A percentile compares a stretch with the other conserved stretches of the same genome.
Evolutionary conservation across 164 flowering plant species (phyloP).

Genomic region (Magnolia sinica): DNA sequence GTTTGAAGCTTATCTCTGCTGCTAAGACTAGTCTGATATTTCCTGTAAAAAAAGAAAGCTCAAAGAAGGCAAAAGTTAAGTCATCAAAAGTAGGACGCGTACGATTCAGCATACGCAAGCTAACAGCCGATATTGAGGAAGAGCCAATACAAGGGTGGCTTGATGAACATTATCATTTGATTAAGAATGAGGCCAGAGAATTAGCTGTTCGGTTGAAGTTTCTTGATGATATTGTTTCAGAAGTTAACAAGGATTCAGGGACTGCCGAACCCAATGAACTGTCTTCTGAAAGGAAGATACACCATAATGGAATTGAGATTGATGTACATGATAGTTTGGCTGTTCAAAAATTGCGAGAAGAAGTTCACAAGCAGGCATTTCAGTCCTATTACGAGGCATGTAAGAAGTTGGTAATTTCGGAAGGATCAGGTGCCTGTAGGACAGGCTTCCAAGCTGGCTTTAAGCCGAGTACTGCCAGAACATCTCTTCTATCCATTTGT

Average conservation of each 20-base stretch:
- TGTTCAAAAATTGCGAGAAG: constrained; percentile 55
- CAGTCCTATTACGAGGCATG: constrained; percentile 85
- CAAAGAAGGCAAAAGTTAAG: constrained; percentile 56
- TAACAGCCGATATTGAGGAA: constrained; percentile 91
- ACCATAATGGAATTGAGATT: constrained; percentile 59
- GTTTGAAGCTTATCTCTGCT: constrained; percentile 68
- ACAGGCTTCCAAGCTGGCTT: constrained; percentile 93
- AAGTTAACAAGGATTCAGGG: constrained; percentile 32
- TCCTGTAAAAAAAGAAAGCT: constrained; percentile 60
- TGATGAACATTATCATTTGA: constrained; percentile 85
- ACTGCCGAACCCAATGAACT: constrained; percentile 49
- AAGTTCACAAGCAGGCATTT: constrained; percentile 72
- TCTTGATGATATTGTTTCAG: constrained; percentile 63
- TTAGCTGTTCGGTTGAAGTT: constrained; percentile 81
- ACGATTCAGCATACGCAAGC: constrained; percentile 72
- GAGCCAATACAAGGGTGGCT: constrained; percentile 99
- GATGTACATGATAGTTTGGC: constrained; percentile 63
- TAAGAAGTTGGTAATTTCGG: constrained; percentile 50
- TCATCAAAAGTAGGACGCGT: constrained; percentile 67
- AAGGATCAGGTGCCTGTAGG: constrained; percentile 90
- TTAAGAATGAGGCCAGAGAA: constrained; percentile 87
- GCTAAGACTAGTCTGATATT: constrained; percentile 57
- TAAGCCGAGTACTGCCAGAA: constrained; percentile 64
- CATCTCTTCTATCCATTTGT: constrained; percentile 73
- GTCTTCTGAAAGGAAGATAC: constrained; percentile 33